Percentiles rank a stretch among this genome's conserved stretches.
Evolutionary conservation across 306 rosid species (phyloP).

Genomic region (Biancaea sappan): DNA sequence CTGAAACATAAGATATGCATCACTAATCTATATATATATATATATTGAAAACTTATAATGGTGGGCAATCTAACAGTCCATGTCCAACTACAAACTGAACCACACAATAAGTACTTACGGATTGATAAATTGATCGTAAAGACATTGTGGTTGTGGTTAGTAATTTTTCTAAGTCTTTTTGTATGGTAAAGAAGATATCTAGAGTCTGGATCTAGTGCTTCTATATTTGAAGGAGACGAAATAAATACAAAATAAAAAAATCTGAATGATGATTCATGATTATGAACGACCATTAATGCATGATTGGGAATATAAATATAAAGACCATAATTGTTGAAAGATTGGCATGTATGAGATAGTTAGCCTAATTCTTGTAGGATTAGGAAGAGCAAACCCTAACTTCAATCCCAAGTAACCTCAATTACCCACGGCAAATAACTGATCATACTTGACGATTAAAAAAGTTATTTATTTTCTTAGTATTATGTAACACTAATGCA

Average conservation of each 20-base stretch:
- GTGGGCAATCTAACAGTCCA: background rate
- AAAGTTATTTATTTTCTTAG: no score
- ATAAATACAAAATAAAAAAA: background rate
- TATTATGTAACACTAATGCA: no score
- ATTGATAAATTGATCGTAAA: background rate
- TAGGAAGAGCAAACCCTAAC: background rate
- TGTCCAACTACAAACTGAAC: background rate
- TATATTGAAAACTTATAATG: background rate
- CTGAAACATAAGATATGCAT: conserved; percentile 5
- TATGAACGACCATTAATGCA: background rate
- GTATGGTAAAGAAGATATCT: background rate
- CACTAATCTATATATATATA: no score
- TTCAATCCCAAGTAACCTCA: background rate
- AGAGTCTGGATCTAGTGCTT: no score
- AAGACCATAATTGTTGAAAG: no score
- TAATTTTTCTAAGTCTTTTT: no score
- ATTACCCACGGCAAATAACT: no score
- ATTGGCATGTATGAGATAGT: no score
- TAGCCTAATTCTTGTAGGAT: background rate
- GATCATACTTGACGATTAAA: no score
- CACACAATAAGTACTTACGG: background rate
- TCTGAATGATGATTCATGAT: background rate
- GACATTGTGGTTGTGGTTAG: background rate
- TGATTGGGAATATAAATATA: no score
- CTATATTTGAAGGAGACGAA: background rate